Base-by-base conservation (phyloP, 2,329 filamentous ascomycete species). In the Dothistroma pini region DNA sequence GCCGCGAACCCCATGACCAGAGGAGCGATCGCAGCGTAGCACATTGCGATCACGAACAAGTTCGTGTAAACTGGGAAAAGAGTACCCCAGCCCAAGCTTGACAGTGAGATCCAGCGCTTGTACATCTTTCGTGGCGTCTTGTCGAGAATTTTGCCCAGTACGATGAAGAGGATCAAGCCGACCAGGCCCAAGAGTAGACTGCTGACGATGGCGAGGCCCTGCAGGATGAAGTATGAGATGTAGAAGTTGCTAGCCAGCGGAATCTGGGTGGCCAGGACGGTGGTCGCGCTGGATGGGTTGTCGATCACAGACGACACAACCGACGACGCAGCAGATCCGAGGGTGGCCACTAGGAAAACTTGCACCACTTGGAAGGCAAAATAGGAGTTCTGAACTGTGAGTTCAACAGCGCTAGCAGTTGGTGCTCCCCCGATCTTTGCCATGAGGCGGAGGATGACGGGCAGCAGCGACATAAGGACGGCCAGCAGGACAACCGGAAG, bases 231-330 rank as follows among this genome's bases (percentile, higher is more conserved):
- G 78, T 97, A 99, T 0, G 89, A 91, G 21, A 97, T 88, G 76
- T 97, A 99, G 73, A 97, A 96, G 77, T 96, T 97, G 63, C 92
- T 93, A 0, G 91, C 87, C 59, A 85, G 87, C 19, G 95, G 95
- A 6, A 99, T 65, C 25, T 70, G 66, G 11, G 67, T 64, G 10
- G 75, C 73, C 25, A 76, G 63, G 10, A 75, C 57, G 11, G 54
- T 64, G 0, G 72, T 64, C 3, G 69, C 69, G 9, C 60, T 65
- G 12, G 60, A 49, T 12, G 74, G 81, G 61, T 90, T 89, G 11
- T 35, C 71, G 0, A 92, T 88, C 14, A 86, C 79, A 53, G 96
- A 87, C 21, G 85, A 69, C 1, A 86, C 51, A 5, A 53, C 51
- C 16, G 88, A 84, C 2, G 91, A 86, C 10, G 93, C 93, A 1